A percentile compares a stretch with the other conserved stretches of the same genome.
Conservation (phyloP, 2,329 filamentous ascomycete genomes). For the Fusarium tanahbumbuense region DNA sequence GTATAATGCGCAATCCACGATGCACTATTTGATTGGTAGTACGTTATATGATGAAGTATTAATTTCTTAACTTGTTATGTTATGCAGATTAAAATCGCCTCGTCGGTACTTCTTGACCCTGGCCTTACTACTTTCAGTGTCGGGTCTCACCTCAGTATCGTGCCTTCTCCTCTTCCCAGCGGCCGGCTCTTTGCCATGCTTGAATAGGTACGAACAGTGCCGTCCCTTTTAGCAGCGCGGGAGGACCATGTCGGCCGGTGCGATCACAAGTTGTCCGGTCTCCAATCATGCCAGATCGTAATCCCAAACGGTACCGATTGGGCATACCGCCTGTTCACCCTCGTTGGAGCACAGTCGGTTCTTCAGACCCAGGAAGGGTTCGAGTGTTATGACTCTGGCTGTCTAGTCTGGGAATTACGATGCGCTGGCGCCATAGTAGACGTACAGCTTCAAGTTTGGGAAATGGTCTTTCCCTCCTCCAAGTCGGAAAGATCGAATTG, state of each 20-base stretch:
- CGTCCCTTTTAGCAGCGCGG: background rate
- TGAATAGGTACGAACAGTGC: background rate
- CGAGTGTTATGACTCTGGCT: background rate
- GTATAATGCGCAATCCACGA: no score
- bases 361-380: background rate
- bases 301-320: background rate
- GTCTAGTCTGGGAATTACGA: rapidly evolving
- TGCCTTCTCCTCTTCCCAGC: no score
- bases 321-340: background rate
- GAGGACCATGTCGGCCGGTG: background rate
- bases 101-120: no score
- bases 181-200: no score
- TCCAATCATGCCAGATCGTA: background rate
- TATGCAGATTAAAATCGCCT: no score
- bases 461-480: background rate
- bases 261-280: background rate
- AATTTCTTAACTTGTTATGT: no score
- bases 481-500: background rate
- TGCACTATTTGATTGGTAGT: no score
- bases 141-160: no score
- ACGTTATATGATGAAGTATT: no score
- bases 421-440: background rate
- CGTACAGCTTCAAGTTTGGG: background rate
- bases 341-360: rapidly evolving
- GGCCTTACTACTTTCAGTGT: no score